Evolutionary conservation across 1,284 basidiomycete genomes (phyloP), one percentile per base, ranked within the genome.

Genomic region (Irpex sp.): DNA sequence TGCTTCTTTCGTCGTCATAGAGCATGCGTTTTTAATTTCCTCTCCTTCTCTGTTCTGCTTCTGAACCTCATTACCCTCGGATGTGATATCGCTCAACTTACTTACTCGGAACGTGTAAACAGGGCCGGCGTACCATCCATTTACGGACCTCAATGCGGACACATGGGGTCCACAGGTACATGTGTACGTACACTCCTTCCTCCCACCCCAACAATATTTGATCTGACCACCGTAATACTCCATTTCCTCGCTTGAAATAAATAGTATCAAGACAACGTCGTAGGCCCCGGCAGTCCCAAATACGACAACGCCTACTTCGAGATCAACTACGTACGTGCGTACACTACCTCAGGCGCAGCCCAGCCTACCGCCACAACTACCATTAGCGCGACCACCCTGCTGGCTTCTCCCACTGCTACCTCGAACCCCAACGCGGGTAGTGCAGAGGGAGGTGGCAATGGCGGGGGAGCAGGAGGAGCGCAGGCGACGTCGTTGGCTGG

Each of bases 281-380:
- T 85, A 47, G 81, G 83, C 59, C 73, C 81, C n/a, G 83, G 82
- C 5, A 73, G 77, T 66, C 80, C 81, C n/a, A 81, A 79, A 63
- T 87, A 82, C 70, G 80, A 82, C 67, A 71, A 81, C 15, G 83
- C 84, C 0, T 78, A 81, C 75, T 84, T 84, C 68, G 82, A 83
- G 72, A 75, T 85, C 69, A 74, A 75, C 66, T 83, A 83, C 67
- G 74, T 86, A 60, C 82, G 83, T 63, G 78, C 77, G 49, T 80
- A 78, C 67, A 78, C 76, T 5, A 74, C 73, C 2, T 70, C 26
- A 67, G 17, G 61, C 26, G 4, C 43, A 37, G 33, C 56, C 19
- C 54, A 13, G 61, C 13, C 51, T 43, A 61, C 59, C 15, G 39
- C 39, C 39, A 26, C 26, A 26, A 26, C 26, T 26, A 26, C 26